Evolutionary conservation across 2,329 filamentous ascomycete genomes (phyloP).

Genomic region (Thelonectria blattea): DNA sequence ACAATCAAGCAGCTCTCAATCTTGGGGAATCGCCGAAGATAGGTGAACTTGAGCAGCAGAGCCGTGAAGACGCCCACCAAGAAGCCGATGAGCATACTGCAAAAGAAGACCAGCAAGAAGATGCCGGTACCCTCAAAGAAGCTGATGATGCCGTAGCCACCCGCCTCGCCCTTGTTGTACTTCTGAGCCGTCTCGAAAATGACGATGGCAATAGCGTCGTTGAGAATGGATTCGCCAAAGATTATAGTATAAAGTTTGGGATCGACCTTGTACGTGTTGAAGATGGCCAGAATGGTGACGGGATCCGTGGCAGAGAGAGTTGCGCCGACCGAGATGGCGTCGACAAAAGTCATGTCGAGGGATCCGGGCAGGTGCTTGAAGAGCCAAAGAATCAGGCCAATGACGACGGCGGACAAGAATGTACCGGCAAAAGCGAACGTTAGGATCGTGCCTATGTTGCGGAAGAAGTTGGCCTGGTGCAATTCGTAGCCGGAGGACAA

Average conservation of each 20-base stretch:
- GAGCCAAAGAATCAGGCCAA: slow-evolving; percentile 85
- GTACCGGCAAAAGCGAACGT: slow-evolving; percentile 98
- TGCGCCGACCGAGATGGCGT: slow-evolving; percentile 94
- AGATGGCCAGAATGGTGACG: slow-evolving; percentile 96
- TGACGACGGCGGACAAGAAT: slow-evolving; percentile 94
- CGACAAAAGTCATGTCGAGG: slow-evolving; percentile 86
- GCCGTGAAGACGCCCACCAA: slow-evolving; percentile 87
- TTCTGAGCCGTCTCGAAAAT: slow-evolving; percentile 97
- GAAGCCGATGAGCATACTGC: slow-evolving; percentile 87
- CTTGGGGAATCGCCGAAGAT: slow-evolving; percentile 89
- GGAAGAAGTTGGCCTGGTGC: slow-evolving; percentile 98
- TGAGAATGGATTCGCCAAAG: slow-evolving; percentile 97
- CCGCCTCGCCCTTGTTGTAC: slow-evolving; percentile 78
- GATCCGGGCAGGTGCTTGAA: slow-evolving; percentile 88
- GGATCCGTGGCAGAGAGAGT: slow-evolving; percentile 97
- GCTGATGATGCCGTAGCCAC: slow-evolving; percentile 77
- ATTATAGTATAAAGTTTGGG: slow-evolving; percentile 98
- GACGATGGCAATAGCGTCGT: slow-evolving; percentile 98
- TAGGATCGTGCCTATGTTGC: slow-evolving; percentile 95
- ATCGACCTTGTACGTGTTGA: slow-evolving; percentile 99
- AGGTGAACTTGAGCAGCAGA: slow-evolving; percentile 90
- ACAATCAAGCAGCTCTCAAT: slow-evolving; percentile 96
- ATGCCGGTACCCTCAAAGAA: slow-evolving; percentile 91
- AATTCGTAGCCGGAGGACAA: slow-evolving; percentile 96
- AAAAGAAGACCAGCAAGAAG: slow-evolving; percentile 96